These are phyloP conservation scores for Dendrocalamus sinicus DNA, from an alignment of 176 grass and related monocot species.

Conservation along the genomic window DNA sequence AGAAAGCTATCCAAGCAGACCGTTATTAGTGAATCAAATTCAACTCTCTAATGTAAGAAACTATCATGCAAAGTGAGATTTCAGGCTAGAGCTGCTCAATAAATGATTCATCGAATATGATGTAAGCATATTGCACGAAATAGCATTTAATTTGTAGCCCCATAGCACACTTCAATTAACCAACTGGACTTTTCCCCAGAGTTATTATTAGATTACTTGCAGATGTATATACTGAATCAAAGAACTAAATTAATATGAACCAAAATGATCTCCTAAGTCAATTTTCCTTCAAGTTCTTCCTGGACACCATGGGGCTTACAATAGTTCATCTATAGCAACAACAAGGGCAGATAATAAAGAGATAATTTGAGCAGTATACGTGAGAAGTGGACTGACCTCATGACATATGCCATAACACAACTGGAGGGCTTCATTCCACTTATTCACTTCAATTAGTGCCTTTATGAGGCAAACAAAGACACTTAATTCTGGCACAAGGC, in stretches of 20 bases:
- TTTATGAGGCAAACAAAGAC: conserved; percentile 82
- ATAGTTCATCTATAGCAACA: conserved; percentile 15
- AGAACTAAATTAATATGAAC: neutral
- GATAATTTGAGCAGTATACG: conserved; percentile 14
- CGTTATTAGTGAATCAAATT: conserved; percentile 17
- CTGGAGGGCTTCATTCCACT: conserved; percentile 85
- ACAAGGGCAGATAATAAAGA: conserved; percentile 15
- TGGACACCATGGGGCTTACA: neutral
- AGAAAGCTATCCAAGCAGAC: conserved; percentile 27
- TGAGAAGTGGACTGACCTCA: conserved; percentile 56
- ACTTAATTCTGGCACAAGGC: conserved; percentile 64
- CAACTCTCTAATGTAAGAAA: neutral
- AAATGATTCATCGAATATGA: neutral
- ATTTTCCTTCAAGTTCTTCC: neutral
- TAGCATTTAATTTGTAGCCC: neutral
- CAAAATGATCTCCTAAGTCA: neutral
- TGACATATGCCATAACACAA: conserved; percentile 76
- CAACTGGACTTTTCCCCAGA: neutral
- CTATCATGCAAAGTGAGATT: conserved; percentile 19
- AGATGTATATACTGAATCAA: neutral
- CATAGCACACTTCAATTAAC: neutral
- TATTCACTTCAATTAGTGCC: conserved; percentile 66
- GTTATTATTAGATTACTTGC: neutral
- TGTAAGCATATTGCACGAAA: neutral
- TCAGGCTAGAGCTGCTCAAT: conserved; percentile 6